phyloP scores from a whole-genome alignment of 257 asterid genomes.

The Coffea canephora region DNA sequence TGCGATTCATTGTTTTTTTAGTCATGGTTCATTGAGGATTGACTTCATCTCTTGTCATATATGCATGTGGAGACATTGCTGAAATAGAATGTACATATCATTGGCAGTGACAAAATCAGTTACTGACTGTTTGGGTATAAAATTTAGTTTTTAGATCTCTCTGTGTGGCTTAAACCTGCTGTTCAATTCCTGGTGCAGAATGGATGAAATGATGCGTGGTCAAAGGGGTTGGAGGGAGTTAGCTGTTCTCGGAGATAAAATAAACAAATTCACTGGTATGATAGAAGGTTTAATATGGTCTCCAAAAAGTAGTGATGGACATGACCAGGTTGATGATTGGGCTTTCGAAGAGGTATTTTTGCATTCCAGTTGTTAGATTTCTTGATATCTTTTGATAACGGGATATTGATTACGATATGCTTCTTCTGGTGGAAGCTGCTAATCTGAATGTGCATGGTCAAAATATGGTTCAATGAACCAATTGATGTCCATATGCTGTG shows the following conservation, averaged over 20 bases:
- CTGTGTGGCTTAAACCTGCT: constrained; percentile 3
- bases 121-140: background rate
- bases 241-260: constrained; percentile 87
- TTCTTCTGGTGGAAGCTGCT: background rate
- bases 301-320: constrained; percentile 67
- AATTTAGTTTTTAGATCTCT: background rate
- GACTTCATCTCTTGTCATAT: background rate
- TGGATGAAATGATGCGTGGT: constrained; percentile 99
- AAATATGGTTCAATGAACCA: background rate
- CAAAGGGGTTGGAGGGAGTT: constrained; percentile 99
- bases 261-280: constrained; percentile 86
- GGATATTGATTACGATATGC: background rate
- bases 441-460: background rate
- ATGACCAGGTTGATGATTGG: constrained; percentile 85
- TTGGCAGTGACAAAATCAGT: background rate
- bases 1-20: background rate
- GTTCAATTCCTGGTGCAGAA: constrained; percentile 50
- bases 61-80: background rate
- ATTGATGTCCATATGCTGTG: too few relatives aligned
- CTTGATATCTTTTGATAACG: background rate
- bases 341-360: constrained; percentile 87
- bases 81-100: background rate
- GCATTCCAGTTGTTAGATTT: background rate
- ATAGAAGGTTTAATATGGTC: constrained; percentile 98
- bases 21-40: background rate